A percentile compares a stretch with the other conserved stretches of the same genome.
Evolutionary conservation across 805 yeast species (phyloP).

Genomic region (Priceomyces melissophilus): DNA sequence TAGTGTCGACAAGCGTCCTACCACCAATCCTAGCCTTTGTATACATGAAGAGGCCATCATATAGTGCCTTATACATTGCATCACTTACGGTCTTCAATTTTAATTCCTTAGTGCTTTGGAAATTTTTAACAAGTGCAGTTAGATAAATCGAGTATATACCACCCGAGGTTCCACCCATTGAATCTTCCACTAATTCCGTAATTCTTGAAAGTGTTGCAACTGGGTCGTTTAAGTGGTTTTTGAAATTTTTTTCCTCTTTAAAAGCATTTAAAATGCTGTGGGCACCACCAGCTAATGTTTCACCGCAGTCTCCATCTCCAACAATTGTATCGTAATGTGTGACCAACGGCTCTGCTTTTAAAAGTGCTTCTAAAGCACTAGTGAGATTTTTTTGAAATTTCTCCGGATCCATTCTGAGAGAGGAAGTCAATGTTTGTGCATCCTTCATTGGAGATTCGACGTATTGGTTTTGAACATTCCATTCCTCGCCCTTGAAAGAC

Average conservation of each 20-base stretch:
- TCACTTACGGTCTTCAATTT: conserved; percentile 35
- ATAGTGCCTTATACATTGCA: conserved; percentile 57
- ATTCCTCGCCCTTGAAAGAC: conserved; percentile 24
- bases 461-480: conserved; percentile 26
- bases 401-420: conserved; percentile 25
- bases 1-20: conserved; percentile 82
- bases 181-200: conserved; percentile 79
- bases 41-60: conserved; percentile 71
- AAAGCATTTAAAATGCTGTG: conserved; percentile 61
- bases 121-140: conserved; percentile 63
- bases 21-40: conserved; percentile 89
- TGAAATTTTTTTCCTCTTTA: conserved; percentile 28
- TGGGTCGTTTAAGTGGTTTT: conserved; percentile 38
- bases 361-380: conserved; percentile 33
- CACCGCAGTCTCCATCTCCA: conserved; percentile 98
- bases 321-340: conserved; percentile 84
- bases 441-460: conserved; percentile 29
- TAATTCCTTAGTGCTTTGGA: conserved; percentile 38
- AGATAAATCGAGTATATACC: conserved; percentile 85
- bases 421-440: conserved; percentile 22
- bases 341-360: conserved; percentile 64
- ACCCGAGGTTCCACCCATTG: conserved; percentile 98
- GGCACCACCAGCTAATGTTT: conserved; percentile 81
- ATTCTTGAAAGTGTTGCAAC: conserved; percentile 62
- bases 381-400: conserved; percentile 53